Evolutionary conservation across 176 grass and related monocot species (phyloP).

Genomic region (Triticum urartu): DNA sequence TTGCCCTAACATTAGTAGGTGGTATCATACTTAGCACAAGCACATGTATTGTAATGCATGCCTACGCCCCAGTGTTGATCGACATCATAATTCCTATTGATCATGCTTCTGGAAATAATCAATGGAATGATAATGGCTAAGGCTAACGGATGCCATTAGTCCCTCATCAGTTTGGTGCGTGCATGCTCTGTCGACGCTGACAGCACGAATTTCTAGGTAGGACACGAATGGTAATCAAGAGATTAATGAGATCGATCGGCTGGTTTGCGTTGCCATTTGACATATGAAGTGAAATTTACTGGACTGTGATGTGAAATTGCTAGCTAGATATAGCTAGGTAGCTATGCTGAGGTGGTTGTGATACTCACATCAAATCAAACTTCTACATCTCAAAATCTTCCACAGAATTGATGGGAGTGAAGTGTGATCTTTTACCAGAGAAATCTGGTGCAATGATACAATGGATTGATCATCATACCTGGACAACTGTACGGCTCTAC

Average conservation of each 20-base stretch:
- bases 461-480: conserved; percentile 45
- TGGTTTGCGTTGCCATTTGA: conserved; percentile 10
- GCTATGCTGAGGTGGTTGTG: neutral
- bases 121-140: conserved; percentile 42
- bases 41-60: conserved; percentile 48
- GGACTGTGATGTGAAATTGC: neutral
- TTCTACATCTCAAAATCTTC: conserved; percentile 23
- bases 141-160: conserved; percentile 51
- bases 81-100: conserved; percentile 58
- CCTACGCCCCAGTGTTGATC: conserved; percentile 38
- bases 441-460: conserved; percentile 39
- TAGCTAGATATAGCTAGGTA: neutral
- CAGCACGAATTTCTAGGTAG: conserved; percentile 39
- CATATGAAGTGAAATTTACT: neutral
- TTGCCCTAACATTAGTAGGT: conserved; percentile 52
- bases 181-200: conserved; percentile 33
- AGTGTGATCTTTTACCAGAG: conserved; percentile 22
- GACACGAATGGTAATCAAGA: conserved; percentile 20
- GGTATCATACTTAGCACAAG: conserved; percentile 49
- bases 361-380: conserved; percentile 25
- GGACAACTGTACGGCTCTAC: conserved; percentile 41
- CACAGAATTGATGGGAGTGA: neutral
- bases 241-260: neutral
- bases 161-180: conserved; percentile 47
- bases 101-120: conserved; percentile 56